phyloP scores from a whole-genome alignment of 164 flowering plant species.

The Kalanchoe fedtschenkoi region DNA sequence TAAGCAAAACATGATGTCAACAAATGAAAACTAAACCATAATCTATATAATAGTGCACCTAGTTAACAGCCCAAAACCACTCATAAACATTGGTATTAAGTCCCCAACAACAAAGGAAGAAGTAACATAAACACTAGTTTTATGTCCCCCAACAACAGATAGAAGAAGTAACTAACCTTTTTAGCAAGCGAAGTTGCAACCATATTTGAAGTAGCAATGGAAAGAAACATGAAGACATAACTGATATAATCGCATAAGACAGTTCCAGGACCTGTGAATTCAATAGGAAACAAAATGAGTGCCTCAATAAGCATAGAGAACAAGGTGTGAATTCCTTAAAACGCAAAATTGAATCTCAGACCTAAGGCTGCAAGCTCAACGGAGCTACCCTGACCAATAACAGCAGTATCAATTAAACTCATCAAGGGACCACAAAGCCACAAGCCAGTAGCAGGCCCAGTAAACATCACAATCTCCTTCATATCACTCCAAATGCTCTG shows the following conservation, averaged over 20 bases:
- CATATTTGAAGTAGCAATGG: slow-evolving; percentile 94
- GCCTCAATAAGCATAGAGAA: neutral
- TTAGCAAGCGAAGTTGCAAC: slow-evolving; percentile 84
- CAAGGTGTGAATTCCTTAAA: neutral
- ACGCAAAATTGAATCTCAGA: slow-evolving; percentile 10
- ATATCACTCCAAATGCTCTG: slow-evolving; percentile 60
- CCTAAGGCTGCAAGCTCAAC: slow-evolving; percentile 94
- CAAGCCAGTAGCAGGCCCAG: slow-evolving; percentile 81
- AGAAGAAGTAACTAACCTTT: slow-evolving; percentile 32
- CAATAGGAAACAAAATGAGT: neutral
- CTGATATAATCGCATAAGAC: slow-evolving; percentile 73
- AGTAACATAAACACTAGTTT: neutral
- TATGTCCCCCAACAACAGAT: neutral
- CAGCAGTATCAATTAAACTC: slow-evolving; percentile 94
- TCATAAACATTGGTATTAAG: neutral
- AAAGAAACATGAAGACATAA: slow-evolving; percentile 87
- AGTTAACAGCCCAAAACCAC: neutral
- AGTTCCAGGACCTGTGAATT: slow-evolving; percentile 78
- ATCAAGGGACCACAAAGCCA: slow-evolving; percentile 88
- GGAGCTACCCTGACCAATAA: slow-evolving; percentile 90
- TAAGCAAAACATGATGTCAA: neutral
- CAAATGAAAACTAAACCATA: neutral
- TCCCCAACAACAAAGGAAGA: neutral
- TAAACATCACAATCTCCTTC: slow-evolving; percentile 65
- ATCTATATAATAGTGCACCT: too few relatives aligned